Base-by-base conservation (phyloP, 495 filamentous ascomycete genomes). In the Pseudoneurospora amorphoporcata region DNA sequence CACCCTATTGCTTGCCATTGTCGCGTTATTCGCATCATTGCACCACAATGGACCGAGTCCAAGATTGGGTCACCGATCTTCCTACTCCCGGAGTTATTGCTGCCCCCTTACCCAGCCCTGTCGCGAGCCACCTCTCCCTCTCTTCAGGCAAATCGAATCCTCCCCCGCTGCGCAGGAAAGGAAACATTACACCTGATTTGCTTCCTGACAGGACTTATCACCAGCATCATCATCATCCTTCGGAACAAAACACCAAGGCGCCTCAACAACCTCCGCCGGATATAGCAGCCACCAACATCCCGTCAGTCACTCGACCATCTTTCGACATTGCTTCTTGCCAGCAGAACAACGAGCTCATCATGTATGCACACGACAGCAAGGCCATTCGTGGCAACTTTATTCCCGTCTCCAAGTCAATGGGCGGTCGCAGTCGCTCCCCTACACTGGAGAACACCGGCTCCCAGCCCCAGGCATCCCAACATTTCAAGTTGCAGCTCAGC, bases 321-420 rank as follows among this genome's bases (percentile, higher is more conserved):
- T 65, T 35, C 53, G 53, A 65, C 29, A 65, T 65, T 35, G 53
- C 53, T 35, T 35, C 53, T 65, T 17, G 29, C 7, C 53, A 37
- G 53, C 53, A 17, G 1, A 65, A 65, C 29, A 65, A 32, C 53
- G 53, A 71, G 70, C 70, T 58, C 43, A 71, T 23, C 42, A 29
- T 23, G 35, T 68, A 37, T 53, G 16, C 72, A 0, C 58, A 70
- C 3, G 73, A 76, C 14, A 41, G 72, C 8, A 19, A 41, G 39
- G 75, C 74, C 38, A 73, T 80, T 17, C 74, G 73, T 35, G 78
- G 78, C 10, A 78, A 80, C 19, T 78, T 80, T 39, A 76, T 80
- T 10, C 69, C 68, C 5, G 70, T 76, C 12, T 73, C 72, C n/a
- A 68, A 39, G 29, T 73, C 75, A 9, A 17, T 73, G 39, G 47